Base-by-base conservation (phyloP, 164 flowering plant genomes). In the Vitis rupestris region DNA sequence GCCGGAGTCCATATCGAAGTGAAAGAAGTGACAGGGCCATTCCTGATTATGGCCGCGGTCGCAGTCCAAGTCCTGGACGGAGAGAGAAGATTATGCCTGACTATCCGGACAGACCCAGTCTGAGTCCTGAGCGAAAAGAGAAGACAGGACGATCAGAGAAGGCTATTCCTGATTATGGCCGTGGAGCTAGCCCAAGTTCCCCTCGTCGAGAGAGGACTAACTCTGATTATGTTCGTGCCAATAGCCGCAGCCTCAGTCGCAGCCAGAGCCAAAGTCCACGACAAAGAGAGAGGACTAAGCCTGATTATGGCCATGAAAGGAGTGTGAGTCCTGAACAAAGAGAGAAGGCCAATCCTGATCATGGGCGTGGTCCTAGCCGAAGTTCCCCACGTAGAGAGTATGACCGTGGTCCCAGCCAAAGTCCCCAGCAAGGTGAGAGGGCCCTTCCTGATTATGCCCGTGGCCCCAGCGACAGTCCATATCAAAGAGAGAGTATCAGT, bases 111-210 rank as follows among this genome's bases (percentile, higher is more conserved):
- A 37, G 44, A 37, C 44, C 44, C 44, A 6, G 7, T 37, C 44
- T 37, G 44, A 82, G 82, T 48, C 90, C 93, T 1, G 81, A 83
- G 29, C 70, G 85, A 30, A 86, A 89, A 78, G 88, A 91, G 74
- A 82, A 93, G 70, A 89, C 72, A 3, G 44, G 7, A 37, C 4
- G 44, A 37, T 37, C 44, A 37, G 44, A 37, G 44, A 37, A 37
- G 44, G 44, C 44, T 37, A 37, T 37, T 3, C 44, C 44, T 37
- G 82, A 75, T 17, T 69, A 81, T 70, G 78, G 75, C 1, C 77
- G 68, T 23, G 73, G 44, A 16, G 10, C 70, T 23, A 75, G 76
- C 68, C 72, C 61, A 1, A 76, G 77, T 64, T 79, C 79, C 27
- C 62, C 44, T 23, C 27, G 27, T 23, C 27, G 27, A 23, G 65